Conservation (phyloP, 441 rosid genomes). For the Macaranga tanarius region DNA sequence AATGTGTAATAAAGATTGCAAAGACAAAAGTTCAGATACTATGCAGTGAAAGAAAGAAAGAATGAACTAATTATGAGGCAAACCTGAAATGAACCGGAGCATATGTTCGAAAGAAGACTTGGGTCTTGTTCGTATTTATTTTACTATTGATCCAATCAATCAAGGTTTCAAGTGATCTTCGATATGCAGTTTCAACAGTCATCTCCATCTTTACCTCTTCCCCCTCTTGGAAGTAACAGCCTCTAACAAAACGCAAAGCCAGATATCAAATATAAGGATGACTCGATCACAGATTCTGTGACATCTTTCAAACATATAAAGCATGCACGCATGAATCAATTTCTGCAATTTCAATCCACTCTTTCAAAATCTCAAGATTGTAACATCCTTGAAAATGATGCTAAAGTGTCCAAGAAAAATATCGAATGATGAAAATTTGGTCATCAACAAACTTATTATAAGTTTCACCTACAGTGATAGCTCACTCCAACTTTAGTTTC, state of each 20-base stretch:
- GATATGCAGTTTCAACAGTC: slow-evolving; percentile 54
- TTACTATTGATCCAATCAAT: slow-evolving; percentile 39
- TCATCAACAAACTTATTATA: too few relatives aligned
- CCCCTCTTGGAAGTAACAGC: slow-evolving; percentile 60
- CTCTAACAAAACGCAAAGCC: slow-evolving; percentile 35
- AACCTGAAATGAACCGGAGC: slow-evolving; percentile 78
- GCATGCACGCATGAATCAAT: background rate
- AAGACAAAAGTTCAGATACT: background rate
- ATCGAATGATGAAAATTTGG: background rate
- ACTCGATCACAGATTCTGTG: background rate
- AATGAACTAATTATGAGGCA: slow-evolving; percentile 2
- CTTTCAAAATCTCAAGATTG: slow-evolving; percentile 1
- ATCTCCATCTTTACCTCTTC: slow-evolving; percentile 51
- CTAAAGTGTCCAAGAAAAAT: background rate
- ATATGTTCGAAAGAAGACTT: slow-evolving; percentile 55
- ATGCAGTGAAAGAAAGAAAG: background rate
- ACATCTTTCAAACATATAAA: background rate
- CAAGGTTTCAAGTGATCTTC: slow-evolving; percentile 47
- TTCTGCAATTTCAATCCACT: background rate
- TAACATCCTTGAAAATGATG: background rate
- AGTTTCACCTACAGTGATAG: background rate
- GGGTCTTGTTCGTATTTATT: slow-evolving; percentile 47
- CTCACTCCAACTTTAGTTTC: background rate
- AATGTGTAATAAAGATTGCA: background rate
- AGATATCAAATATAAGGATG: slow-evolving; percentile 15